Base-by-base conservation (phyloP, 345 rosid species). In the Lepidium africanum region DNA sequence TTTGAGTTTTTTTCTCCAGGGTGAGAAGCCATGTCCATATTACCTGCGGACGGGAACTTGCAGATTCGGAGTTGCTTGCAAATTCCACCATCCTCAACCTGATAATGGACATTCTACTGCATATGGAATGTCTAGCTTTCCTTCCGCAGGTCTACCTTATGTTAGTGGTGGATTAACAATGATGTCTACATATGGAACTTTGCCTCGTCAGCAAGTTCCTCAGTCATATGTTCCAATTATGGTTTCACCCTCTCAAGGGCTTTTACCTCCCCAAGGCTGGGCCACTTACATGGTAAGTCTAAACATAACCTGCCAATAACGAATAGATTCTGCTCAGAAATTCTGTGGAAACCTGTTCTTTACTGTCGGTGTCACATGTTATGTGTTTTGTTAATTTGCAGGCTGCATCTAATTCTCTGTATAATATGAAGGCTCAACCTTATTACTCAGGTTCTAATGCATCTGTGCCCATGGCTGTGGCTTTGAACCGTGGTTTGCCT, bases 1-100 rank as follows among this genome's bases (percentile, higher is more conserved):
- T 45, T 35, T 63, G 59, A 15, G 42, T 58, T 38, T 30, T 47
- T 33, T 30, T 56, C 30, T 62, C 47, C 76, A 89, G 96, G 87
- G 85, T 67, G 89, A 84, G 77, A 89, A 87, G 78, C 71, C 96
- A 38, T 89, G 96, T 65, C 85, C 88, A 38, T 85, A 77, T 72
- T 89, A 87, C 81, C 75, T 87, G 83, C 79, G 87, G 10, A 87
- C 81, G 9, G 93, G 96, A 63, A 52, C 87, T 0, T 89, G 96
- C 65, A 89, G 87, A 78, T 89, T 85, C 66, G 90, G 90, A 65
- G 84, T 77, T 50, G 83, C 90, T 15, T 89, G 96, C 85, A 89
- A 84, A 82, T 89, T 89, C 67, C 86, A 89, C 75, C 96, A 89
- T 77, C 96, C 96, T 33, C 91, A 84, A 70, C 93, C 89, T 76